Evolutionary conservation across 352 stramenopile species (phyloP).

Genomic region (Peronospora farinosa): DNA sequence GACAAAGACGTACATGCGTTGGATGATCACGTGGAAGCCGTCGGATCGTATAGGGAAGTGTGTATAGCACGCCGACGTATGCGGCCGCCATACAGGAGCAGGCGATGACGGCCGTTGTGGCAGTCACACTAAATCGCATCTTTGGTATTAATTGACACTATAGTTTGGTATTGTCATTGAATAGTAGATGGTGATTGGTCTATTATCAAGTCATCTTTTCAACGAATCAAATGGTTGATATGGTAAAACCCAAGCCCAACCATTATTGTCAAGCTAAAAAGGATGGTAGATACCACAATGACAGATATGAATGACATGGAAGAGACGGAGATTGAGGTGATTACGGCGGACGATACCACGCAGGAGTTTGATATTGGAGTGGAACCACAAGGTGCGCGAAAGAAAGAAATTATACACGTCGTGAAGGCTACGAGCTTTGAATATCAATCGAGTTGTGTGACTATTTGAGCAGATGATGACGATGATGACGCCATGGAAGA

Average conservation of each 20-base stretch:
- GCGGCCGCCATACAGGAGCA: conserved; percentile 76
- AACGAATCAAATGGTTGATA: too few species aligned
- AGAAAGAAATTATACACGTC: too few species aligned
- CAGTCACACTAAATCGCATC: conserved; percentile 76
- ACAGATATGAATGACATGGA: conserved; percentile 26
- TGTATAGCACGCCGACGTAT: conserved; percentile 86
- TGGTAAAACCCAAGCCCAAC: too few species aligned
- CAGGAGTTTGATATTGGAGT: conserved; percentile 84
- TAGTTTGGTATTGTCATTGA: too few species aligned
- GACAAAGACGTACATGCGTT: conserved; percentile 49
- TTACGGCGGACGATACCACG: conserved; percentile 69
- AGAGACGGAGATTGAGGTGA: conserved; percentile 76
- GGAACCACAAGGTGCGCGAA: conserved; percentile 48
- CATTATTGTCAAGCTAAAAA: conserved; percentile 27
- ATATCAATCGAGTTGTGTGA: conserved; percentile 2
- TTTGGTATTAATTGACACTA: conserved; percentile 30
- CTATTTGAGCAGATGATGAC: conserved; percentile 39
- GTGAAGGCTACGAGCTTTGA: neutral
- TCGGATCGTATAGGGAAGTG: conserved; percentile 62
- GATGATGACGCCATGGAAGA: conserved; percentile 66
- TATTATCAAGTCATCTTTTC: neutral
- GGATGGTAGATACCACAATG: conserved; percentile 3
- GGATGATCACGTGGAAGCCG: conserved; percentile 76
- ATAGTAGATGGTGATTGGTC: conserved; percentile 36
- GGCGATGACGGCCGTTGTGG: conserved; percentile 56